Evolutionary conservation across 2,329 filamentous ascomycete species (phyloP), one percentile per base, ranked within the genome.

Genomic region (Metarhizium rileyi): DNA sequence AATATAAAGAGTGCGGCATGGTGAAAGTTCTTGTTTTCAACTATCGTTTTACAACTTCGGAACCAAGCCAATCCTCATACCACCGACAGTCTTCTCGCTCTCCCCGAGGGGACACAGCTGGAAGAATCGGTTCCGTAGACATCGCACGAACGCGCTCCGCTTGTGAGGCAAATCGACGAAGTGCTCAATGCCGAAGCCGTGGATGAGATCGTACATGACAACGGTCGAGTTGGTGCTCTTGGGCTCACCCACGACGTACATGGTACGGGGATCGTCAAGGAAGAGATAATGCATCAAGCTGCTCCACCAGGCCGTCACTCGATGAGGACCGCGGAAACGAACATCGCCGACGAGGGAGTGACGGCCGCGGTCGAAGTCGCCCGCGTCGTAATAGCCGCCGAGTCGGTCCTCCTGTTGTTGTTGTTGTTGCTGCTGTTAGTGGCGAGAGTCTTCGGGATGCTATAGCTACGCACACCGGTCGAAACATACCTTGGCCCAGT

Each of bases 121-220:
- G 67, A 87, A 87, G 70, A 86, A 87, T 50, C 82, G 73, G 62
- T 83, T 81, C 7, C 84, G 70, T 46, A 77, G 77, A 58, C 83
- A 84, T 52, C 74, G 72, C 61, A 86, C 76, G 53, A 86, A 75
- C 2, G 81, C 83, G 50, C 82, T 83, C 26, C 85, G 75, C 71
- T 88, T 87, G 57, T 87, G 80, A 4, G 83, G 82, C 53, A 88
- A 66, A 56, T 88, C 85, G 53, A 87, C 78, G 53, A 86, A 80
- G 66, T 86, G 86, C 57, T 86, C 81, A 35, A 89, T 71, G 6
- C 80, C 79, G 58, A 89, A 83, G 1, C 86, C 86, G 58, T 87
- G 83, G 46, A 83, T 79, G 48, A 87, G 77, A 57, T 90, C 86
- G 63, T 90, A 90, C 53, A 81, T 80, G 51, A 90, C 70, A 14